A percentile compares a stretch with the other conserved stretches of the same genome.
Evolutionary conservation across 176 grass and related monocot species (phyloP).

Genomic region (Oryza glumipatula): DNA sequence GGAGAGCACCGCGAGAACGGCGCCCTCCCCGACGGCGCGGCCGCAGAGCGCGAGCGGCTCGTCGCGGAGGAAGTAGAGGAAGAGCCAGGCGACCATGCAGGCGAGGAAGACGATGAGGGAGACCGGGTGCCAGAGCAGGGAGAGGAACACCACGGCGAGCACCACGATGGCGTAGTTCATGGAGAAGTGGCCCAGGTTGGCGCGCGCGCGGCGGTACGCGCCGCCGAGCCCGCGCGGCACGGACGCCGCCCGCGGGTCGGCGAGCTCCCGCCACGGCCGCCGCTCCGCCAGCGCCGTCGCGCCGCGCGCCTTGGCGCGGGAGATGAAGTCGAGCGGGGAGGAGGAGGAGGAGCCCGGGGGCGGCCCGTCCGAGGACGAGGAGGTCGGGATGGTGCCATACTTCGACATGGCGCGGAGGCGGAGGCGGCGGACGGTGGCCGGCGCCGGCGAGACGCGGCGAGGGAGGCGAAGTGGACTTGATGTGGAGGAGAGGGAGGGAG

Average conservation of each 20-base stretch:
- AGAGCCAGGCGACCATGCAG: slow-evolving; percentile 70
- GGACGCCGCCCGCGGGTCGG: slow-evolving; percentile 44
- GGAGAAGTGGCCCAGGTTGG: slow-evolving; percentile 72
- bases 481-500: neutral
- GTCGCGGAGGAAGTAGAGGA: slow-evolving; percentile 90
- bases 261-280: slow-evolving; percentile 73
- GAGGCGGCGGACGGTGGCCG: neutral
- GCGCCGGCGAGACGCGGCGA: neutral
- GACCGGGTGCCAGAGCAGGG: slow-evolving; percentile 74
- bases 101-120: slow-evolving; percentile 90
- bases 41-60: slow-evolving; percentile 51
- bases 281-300: slow-evolving; percentile 53
- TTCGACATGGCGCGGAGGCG: slow-evolving; percentile 58
- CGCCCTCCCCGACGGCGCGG: slow-evolving; percentile 47
- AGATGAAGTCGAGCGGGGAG: slow-evolving; percentile 83
- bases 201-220: slow-evolving; percentile 61
- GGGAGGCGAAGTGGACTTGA: neutral
- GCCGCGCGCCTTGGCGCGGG: slow-evolving; percentile 83
- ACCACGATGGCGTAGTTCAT: slow-evolving; percentile 85
- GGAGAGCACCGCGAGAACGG: slow-evolving; percentile 51
- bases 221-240: slow-evolving; percentile 54
- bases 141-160: slow-evolving; percentile 66
- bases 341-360: slow-evolving; percentile 32
- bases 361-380: slow-evolving; percentile 43
- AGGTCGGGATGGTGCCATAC: slow-evolving; percentile 86